Conservation (phyloP, 2,329 filamentous ascomycete species). For the Diaporthe eres region DNA sequence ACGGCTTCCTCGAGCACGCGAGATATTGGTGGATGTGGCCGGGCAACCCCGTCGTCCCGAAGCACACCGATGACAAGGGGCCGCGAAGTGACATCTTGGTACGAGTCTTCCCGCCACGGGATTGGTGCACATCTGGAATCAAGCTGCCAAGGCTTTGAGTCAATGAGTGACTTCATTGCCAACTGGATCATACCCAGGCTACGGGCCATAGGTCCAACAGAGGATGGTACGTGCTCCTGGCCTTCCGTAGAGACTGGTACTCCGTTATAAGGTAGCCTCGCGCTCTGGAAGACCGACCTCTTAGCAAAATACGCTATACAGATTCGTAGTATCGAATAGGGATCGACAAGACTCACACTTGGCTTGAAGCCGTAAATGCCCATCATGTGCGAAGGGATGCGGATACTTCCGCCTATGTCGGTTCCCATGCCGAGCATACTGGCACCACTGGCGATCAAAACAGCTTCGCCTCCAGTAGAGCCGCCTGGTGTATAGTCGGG, state of each 20-base stretch:
- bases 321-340: no score
- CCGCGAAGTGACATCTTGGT: constrained; percentile 55
- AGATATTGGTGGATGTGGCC: constrained; percentile 66
- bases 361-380: constrained; percentile 66
- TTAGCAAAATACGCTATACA: not conserved
- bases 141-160: constrained; percentile 64
- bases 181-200: constrained; percentile 64
- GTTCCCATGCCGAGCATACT: constrained; percentile 64
- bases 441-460: constrained; percentile 56
- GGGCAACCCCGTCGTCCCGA: constrained; percentile 67
- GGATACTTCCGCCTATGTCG: constrained; percentile 65
- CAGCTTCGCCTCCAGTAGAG: constrained; percentile 60
- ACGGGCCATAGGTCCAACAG: constrained; percentile 72
- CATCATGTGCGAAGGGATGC: constrained; percentile 63
- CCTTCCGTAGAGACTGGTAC: constrained; percentile 74
- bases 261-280: constrained; percentile 69
- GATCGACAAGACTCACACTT: constrained; percentile 56
- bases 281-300: constrained; percentile 57
- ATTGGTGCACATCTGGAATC: constrained; percentile 69
- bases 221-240: constrained; percentile 75
- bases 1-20: constrained; percentile 59
- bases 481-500: constrained; percentile 53
- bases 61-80: constrained; percentile 66
- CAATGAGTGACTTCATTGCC: constrained; percentile 62
- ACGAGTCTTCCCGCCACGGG: constrained; percentile 65